Base-by-base conservation (phyloP, 2,329 filamentous ascomycete genomes). In the Neoscytalidium dimidiatum region DNA sequence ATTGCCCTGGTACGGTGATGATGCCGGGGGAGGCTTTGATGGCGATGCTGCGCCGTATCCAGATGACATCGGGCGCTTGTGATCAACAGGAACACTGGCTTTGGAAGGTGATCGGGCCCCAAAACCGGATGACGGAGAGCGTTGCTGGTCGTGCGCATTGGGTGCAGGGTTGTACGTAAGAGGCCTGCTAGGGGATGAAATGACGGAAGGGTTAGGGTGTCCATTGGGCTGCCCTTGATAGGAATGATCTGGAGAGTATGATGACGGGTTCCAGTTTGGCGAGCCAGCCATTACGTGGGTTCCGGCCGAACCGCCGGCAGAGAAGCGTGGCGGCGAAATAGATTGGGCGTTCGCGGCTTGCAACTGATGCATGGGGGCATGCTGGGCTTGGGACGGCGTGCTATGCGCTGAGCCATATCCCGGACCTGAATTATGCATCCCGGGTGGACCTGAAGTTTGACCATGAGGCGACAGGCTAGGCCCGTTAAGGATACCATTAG, bases 381-480 rank as follows among this genome's bases (percentile, higher is more conserved):
- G 26, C 38, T 41, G 11, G n/a, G 44, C 17, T 6, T 29, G 44
- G 14, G 44, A 35, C 28, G 56, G 53, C 8, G 64, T 49, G 46
- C 64, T 60, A 41, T 60, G 56, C 11, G 56, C 56, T 31, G 53
- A 65, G 2, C 38, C 35, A n/a, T 63, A 53, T 28, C 61, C 29
- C 4, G 61, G 53, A 4, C 48, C 46, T 13, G 29, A 44, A 13
- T 28, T 52, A 3, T 41, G 53, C 13, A 64, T 58, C 4, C 63
- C 63, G 6, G 79, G 78, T 26, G 79, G 78, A 28, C 78, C 79
- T 49, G 77, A 74, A 64, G 74, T 72, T 67, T 82, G 80, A 17
- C 78, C 79, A 21, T 79, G 77, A 19, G 81, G 79, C 44, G 79
- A 80, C 7, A 82, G 73, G 64, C 76, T 79, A 4, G 80, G 79